Evolutionary conservation across 78 protist species (phyloP).

Genomic region (Dictyostelium brefeldianum): DNA sequence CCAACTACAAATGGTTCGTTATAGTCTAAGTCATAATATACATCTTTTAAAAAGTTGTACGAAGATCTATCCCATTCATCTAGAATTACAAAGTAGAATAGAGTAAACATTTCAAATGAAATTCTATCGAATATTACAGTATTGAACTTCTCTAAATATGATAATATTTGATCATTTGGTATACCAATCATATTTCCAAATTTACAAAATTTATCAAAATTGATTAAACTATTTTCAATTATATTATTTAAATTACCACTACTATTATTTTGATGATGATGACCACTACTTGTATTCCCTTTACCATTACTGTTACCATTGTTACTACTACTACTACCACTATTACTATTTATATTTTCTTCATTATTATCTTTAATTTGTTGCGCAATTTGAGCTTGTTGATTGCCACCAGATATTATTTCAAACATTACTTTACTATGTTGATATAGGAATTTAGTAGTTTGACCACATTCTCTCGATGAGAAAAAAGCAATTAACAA

Average conservation of each 20-base stretch:
- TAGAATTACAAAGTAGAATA: slow-evolving; percentile 68
- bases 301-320: not conserved
- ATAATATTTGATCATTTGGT: slow-evolving; percentile 48
- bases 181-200: slow-evolving; percentile 61
- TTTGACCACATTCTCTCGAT: slow-evolving; percentile 62
- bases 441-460: slow-evolving; percentile 67
- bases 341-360: not conserved
- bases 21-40: slow-evolving; percentile 40
- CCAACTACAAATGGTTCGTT: slow-evolving; percentile 14
- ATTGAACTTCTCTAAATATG: slow-evolving; percentile 45
- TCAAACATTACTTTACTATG: slow-evolving; percentile 68
- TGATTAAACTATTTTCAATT: slow-evolving; percentile 8
- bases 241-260: not conserved
- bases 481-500: slow-evolving; percentile 36
- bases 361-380: not conserved
- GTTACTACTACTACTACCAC: not conserved
- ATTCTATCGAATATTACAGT: slow-evolving; percentile 56
- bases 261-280: slow-evolving; percentile 12
- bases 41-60: slow-evolving; percentile 16
- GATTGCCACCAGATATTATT: slow-evolving; percentile 24
- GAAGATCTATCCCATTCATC: slow-evolving; percentile 72
- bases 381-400: not conserved
- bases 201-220: slow-evolving; percentile 62
- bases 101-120: slow-evolving; percentile 42
- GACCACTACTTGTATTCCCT: not conserved